A percentile compares a stretch with the other conserved stretches of the same genome.
These are phyloP conservation scores for Brassica incana DNA, from an alignment of 345 rosid species.

Conservation along the genomic window DNA sequence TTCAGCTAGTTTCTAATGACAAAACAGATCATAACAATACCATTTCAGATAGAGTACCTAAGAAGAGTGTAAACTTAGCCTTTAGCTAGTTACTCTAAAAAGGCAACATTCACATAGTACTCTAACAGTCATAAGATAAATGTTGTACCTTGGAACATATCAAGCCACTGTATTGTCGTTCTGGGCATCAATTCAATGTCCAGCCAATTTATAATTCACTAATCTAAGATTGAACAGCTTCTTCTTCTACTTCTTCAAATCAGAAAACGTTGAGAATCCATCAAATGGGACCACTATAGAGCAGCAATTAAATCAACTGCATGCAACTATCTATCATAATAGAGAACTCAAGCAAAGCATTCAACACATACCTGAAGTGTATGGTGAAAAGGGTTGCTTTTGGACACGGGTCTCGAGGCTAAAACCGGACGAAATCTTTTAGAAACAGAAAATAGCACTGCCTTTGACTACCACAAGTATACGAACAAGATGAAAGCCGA, in stretches of 20 bases:
- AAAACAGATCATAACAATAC: no score
- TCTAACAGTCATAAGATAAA: neutral
- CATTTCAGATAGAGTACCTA: slow-evolving; percentile 47
- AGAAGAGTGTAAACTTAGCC: slow-evolving; percentile 10
- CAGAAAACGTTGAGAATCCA: no score
- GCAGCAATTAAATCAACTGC: no score
- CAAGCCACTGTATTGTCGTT: slow-evolving; percentile 51
- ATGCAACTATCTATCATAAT: neutral
- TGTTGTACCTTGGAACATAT: slow-evolving; percentile 60
- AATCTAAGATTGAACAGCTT: slow-evolving; percentile 25
- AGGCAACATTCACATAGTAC: no score
- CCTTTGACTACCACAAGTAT: slow-evolving; percentile 8
- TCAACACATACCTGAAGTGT: slow-evolving; percentile 33
- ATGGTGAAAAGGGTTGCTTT: slow-evolving; percentile 12
- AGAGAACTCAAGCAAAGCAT: neutral
- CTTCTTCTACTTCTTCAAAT: neutral
- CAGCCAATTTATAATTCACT: slow-evolving; percentile 47
- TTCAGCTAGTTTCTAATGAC: no score
- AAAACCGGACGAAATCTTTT: slow-evolving; percentile 15
- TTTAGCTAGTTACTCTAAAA: neutral
- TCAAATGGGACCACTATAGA: no score
- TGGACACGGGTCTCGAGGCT: slow-evolving; percentile 40
- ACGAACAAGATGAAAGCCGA: slow-evolving; percentile 31
- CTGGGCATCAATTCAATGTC: slow-evolving; percentile 48
- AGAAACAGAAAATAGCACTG: slow-evolving; percentile 9